Base-by-base conservation (phyloP, 495 filamentous ascomycete species). In the Neurospora discreta region DNA sequence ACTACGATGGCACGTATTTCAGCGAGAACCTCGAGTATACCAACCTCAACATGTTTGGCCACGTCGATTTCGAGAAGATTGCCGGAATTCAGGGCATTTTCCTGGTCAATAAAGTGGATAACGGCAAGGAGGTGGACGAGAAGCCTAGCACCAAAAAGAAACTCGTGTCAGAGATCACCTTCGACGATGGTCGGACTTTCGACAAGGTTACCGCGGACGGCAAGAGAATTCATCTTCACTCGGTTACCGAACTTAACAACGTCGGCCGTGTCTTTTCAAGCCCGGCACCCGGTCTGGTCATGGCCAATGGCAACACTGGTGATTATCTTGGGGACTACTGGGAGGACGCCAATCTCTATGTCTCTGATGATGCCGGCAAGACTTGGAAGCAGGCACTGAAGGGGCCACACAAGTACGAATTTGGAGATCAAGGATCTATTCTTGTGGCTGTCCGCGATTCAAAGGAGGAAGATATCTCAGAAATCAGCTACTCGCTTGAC, bases 1-100 rank as follows among this genome's bases (percentile, higher is more conserved):
- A 98, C 75, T 97, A 93, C 23, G 95, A 98, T 77, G 95, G 95
- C 58, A 97, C 94, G 3, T 97, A 96, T 78, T 99, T 98, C 80
- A 93, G 89, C 0, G 88, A 90, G 70, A 97, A 97, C 77, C 89
- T 93, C 69, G 91, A 95, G 75, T 89, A 98, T 78, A 97, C 94
- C 39, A 98, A 99, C 80, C 89, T 93, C 69, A 89, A 92, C 77
- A 36, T 70, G 15, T 75, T 81, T 4, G 92, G 92, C 7, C 84
- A 86, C 36, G 93, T 98, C 46, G 95, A 98, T 79, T 99, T 98
- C 75, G 95, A 99, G 78, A 95, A 96, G 80, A 87, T 98, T 65
- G 83, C 90, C 44, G 89, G 89, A 68, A 93, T 99, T 58, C 93
- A 98, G 78, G 95, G 95, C 16, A 92, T 98, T 73, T 89, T 95